phyloP scores from a whole-genome alignment of 2,329 filamentous ascomycete genomes.

The Fusarium ramigenum region DNA sequence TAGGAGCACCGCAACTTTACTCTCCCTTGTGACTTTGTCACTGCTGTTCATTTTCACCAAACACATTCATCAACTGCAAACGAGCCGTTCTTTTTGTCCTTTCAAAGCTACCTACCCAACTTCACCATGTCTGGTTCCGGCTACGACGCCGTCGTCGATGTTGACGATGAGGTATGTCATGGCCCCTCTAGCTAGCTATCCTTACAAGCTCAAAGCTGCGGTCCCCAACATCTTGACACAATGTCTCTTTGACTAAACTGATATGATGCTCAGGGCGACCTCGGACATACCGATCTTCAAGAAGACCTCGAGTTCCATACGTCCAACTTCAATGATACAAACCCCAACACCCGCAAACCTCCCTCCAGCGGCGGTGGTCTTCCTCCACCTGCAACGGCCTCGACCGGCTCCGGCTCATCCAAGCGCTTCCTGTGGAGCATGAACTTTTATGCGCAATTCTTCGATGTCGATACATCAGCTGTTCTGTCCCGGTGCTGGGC shows the following conservation, averaged over 20 bases:
- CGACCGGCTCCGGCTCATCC: slow-evolving; percentile 53
- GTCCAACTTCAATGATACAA: slow-evolving; percentile 78
- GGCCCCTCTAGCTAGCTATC: slow-evolving; percentile 20
- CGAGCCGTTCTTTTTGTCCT: neutral
- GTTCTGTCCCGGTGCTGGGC: slow-evolving; percentile 88
- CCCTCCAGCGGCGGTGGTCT: slow-evolving; percentile 59
- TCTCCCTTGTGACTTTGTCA: slow-evolving; percentile 19
- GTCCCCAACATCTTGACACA: neutral
- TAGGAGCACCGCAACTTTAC: slow-evolving; percentile 18
- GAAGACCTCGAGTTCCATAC: slow-evolving; percentile 99
- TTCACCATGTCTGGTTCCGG: slow-evolving; percentile 79
- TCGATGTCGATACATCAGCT: slow-evolving; percentile 94
- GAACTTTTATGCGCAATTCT: slow-evolving; percentile 96
- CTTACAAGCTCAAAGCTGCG: slow-evolving; percentile 9
- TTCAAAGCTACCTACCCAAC: neutral
- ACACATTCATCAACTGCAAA: neutral
- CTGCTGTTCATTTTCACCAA: slow-evolving; percentile 7
- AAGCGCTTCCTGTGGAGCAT: slow-evolving; percentile 95
- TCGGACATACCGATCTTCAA: slow-evolving; percentile 97
- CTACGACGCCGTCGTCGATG: slow-evolving; percentile 97
- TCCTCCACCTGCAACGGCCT: slow-evolving; percentile 65
- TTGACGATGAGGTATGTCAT: slow-evolving; percentile 84
- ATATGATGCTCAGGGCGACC: slow-evolving; percentile 75
- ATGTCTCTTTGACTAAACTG: neutral
- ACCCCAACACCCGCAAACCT: slow-evolving; percentile 59